phyloP scores from a whole-genome alignment of 148 eudicot species.

The Arbutus unedo region DNA sequence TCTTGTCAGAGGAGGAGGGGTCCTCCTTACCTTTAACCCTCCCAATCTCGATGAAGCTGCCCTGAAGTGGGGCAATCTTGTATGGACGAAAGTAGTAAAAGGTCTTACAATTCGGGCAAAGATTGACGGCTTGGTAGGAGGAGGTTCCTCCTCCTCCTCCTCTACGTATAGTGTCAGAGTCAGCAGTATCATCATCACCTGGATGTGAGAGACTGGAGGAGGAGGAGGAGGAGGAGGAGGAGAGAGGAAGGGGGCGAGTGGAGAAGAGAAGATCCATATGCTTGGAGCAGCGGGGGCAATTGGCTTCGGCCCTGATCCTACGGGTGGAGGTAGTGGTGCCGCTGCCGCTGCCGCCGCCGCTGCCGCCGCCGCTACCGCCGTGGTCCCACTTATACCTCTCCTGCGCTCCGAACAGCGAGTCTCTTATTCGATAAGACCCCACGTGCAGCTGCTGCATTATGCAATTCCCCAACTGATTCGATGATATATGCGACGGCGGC shows the following conservation, averaged over 20 bases:
- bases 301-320: constrained; percentile 61
- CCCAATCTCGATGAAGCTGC: constrained; percentile 67
- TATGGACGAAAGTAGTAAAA: constrained; percentile 57
- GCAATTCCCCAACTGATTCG: background rate
- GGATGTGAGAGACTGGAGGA: constrained; percentile 12
- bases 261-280: constrained; percentile 58
- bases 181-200: background rate
- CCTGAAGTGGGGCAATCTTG: constrained; percentile 64
- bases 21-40: constrained; percentile 24
- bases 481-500: constrained; percentile 1
- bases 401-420: constrained; percentile 31
- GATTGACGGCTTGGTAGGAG: constrained; percentile 43
- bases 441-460: background rate
- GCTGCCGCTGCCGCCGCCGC: constrained; percentile 22
- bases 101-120: constrained; percentile 73
- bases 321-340: constrained; percentile 22
- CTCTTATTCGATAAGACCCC: constrained; percentile 13
- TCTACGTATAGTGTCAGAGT: background rate
- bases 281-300: constrained; percentile 76
- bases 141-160: constrained; percentile 16
- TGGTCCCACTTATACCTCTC: constrained; percentile 42
- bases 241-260: constrained; percentile 21
- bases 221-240: constrained; percentile 14
- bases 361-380: constrained; percentile 24
- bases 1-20: constrained; percentile 7